phyloP scores from a whole-genome alignment of 345 rosid species.

The Trapa bicornis region DNA sequence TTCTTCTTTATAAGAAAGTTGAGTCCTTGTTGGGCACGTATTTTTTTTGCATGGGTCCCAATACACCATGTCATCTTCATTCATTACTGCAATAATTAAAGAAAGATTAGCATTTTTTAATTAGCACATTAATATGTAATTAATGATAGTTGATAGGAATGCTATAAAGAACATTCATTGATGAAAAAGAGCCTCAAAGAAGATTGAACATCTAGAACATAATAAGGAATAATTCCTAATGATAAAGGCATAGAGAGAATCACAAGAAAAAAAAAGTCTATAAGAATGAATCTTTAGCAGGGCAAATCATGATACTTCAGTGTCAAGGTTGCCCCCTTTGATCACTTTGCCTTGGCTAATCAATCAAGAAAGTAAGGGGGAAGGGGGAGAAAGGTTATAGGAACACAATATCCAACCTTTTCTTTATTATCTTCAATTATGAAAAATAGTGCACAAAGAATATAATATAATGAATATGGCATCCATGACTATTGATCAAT shows the following conservation, averaged over 20 bases:
- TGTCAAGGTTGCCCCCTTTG: slow-evolving; percentile 1
- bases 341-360: slow-evolving; percentile 2
- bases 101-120: neutral
- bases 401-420: too few relatives aligned
- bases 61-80: neutral
- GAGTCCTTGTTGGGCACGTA: neutral
- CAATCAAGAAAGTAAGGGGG: neutral
- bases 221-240: neutral
- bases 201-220: neutral
- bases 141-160: too few relatives aligned
- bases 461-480: too few relatives aligned
- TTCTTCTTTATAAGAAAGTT: neutral
- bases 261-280: neutral
- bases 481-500: too few relatives aligned
- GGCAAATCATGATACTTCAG: neutral
- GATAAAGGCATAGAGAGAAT: neutral
- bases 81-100: neutral
- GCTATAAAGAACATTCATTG: too few relatives aligned
- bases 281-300: neutral
- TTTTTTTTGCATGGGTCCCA: neutral
- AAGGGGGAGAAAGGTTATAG: too few relatives aligned
- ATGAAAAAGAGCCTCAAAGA: too few relatives aligned
- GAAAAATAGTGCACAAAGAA: neutral
- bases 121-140: too few relatives aligned
- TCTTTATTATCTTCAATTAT: neutral